phyloP scores from a whole-genome alignment of 805 yeast species.

The Candida adriatica region DNA sequence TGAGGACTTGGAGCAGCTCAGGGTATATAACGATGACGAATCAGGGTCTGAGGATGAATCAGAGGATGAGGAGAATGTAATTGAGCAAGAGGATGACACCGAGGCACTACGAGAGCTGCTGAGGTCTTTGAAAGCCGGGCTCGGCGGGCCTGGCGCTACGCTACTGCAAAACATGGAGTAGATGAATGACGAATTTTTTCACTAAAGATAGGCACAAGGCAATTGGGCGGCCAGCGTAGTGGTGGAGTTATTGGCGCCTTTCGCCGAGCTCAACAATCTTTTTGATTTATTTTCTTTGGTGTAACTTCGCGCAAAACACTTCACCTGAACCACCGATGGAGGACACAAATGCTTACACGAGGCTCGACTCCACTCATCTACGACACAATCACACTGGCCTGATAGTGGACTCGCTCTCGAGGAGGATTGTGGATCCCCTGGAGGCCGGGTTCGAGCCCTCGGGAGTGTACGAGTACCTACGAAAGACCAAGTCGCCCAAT shows the following conservation, averaged over 20 bases:
- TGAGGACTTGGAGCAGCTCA: constrained; percentile 36
- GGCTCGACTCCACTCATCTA: too few relatives aligned
- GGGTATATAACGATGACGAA: constrained; percentile 10
- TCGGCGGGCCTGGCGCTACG: constrained; percentile 31
- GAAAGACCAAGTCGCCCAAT: too few relatives aligned
- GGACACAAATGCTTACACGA: too few relatives aligned
- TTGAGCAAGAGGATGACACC: not conserved
- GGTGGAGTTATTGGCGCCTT: not conserved
- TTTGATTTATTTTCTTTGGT: too few relatives aligned
- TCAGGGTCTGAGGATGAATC: constrained; percentile 5
- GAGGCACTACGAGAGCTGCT: constrained; percentile 17
- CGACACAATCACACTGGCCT: not conserved
- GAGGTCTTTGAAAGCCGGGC: constrained; percentile 24
- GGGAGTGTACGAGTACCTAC: too few relatives aligned
- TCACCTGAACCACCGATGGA: too few relatives aligned
- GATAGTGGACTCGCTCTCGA: not conserved
- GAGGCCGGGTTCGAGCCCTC: too few relatives aligned
- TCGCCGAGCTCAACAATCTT: too few relatives aligned
- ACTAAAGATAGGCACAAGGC: not conserved
- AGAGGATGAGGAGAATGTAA: constrained; percentile 2
- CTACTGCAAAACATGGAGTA: constrained; percentile 22
- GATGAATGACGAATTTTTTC: not conserved
- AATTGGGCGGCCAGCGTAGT: too few relatives aligned
- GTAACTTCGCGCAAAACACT: too few relatives aligned
- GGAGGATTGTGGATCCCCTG: too few relatives aligned